phyloP scores from a whole-genome alignment of 352 stramenopile species.

The Phytophthora macrochlamydospora region DNA sequence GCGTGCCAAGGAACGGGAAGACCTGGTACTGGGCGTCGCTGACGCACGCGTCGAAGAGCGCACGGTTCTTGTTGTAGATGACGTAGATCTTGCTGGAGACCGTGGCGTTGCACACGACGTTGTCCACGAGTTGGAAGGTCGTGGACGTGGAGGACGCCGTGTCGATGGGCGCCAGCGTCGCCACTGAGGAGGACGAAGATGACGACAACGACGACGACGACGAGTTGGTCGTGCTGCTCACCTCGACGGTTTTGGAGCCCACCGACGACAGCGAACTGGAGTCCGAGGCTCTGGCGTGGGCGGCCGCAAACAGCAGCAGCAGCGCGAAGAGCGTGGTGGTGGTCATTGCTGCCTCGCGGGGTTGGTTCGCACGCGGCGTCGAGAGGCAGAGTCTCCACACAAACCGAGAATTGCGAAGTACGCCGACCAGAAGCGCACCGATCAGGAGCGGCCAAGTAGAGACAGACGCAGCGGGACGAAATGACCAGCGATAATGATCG shows the following conservation, averaged over 20 bases:
- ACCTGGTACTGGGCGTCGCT: conserved; percentile 61
- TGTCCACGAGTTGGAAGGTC: conserved; percentile 56
- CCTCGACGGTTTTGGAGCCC: conserved; percentile 8
- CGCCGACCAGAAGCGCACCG: conserved; percentile 27
- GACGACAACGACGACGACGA: conserved; percentile 9
- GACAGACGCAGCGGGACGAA: conserved; percentile 10
- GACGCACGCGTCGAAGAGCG: conserved; percentile 55
- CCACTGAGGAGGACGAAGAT: conserved; percentile 8
- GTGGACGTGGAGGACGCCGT: conserved; percentile 44
- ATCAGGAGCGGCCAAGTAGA: conserved; percentile 8
- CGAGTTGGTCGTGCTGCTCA: not conserved
- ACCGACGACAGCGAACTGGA: conserved; percentile 22
- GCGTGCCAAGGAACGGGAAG: conserved; percentile 53
- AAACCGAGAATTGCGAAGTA: conserved; percentile 15
- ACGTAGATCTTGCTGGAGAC: conserved; percentile 51
- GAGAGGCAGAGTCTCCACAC: not conserved
- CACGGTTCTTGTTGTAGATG: conserved; percentile 60
- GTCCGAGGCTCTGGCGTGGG: conserved; percentile 6
- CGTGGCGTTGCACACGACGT: conserved; percentile 44
- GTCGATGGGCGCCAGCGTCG: conserved; percentile 31
- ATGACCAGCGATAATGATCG: conserved; percentile 10
- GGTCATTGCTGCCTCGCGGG: conserved; percentile 10
- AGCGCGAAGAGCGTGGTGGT: conserved; percentile 11
- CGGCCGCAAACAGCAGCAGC: conserved; percentile 19
- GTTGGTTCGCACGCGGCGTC: not conserved